Conservation (phyloP, 768 basidiomycete species). For the Mycena alexandri region DNA sequence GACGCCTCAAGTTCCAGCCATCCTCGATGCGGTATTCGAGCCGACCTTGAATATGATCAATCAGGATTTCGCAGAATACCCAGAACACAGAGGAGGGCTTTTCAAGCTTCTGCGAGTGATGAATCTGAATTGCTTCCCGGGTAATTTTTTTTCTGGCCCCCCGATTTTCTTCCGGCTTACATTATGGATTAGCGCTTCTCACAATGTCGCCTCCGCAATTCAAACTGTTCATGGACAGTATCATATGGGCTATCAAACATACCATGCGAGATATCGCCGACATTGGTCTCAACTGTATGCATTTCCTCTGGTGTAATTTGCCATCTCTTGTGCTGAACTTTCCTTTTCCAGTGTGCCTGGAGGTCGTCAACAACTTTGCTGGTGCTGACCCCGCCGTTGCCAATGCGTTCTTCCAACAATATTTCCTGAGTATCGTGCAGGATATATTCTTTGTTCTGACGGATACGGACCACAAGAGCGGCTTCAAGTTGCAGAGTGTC, state of each 20-base stretch:
- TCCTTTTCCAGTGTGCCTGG: constrained; percentile 78
- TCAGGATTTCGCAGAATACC: constrained; percentile 98
- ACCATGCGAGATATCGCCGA: constrained; percentile 99
- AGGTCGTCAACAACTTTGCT: constrained; percentile 96
- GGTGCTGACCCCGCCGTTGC: constrained; percentile 79
- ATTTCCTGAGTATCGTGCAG: constrained; percentile 92
- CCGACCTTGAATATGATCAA: constrained; percentile 99
- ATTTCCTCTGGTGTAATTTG: constrained; percentile 1
- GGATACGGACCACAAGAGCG: constrained; percentile 98
- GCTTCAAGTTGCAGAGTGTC: constrained; percentile 94
- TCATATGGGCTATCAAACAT: constrained; percentile 99
- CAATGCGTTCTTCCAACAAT: constrained; percentile 96
- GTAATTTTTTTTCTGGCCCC: constrained; percentile 53
- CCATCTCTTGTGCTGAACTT: constrained; percentile 7
- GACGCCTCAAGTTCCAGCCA: constrained; percentile 93
- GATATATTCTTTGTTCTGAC: constrained; percentile 98
- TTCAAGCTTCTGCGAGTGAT: constrained; percentile 95
- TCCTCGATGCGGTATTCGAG: constrained; percentile 97
- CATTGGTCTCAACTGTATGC: constrained; percentile 82
- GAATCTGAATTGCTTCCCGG: constrained; percentile 95
- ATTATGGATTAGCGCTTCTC: constrained; percentile 71
- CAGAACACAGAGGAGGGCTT: constrained; percentile 97
- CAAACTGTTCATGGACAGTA: constrained; percentile 98
- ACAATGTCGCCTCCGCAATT: constrained; percentile 92
- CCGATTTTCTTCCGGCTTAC: constrained; percentile 25